Evolutionary conservation across 2,329 filamentous ascomycete genomes (phyloP).

Genomic region (Amphichorda felina): DNA sequence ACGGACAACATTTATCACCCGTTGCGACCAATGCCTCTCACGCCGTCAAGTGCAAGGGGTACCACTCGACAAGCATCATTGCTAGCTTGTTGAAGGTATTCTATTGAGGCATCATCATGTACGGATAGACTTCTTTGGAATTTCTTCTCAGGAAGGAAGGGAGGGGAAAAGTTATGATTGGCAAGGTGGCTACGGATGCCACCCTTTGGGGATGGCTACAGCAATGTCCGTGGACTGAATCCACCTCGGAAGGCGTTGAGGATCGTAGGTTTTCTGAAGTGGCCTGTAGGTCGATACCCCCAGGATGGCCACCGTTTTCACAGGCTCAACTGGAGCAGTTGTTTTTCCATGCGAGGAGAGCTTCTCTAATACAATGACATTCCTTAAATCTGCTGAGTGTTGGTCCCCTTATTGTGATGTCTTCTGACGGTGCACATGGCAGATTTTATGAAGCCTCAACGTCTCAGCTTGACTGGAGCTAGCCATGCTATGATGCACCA

Average conservation of each 20-base stretch:
- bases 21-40: not conserved
- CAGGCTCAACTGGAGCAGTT: constrained; percentile 15
- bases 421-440: too few species aligned
- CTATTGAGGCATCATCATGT: constrained; percentile 5
- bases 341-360: not conserved
- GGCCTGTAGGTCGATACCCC: constrained; percentile 30
- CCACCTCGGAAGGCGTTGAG: constrained; percentile 26
- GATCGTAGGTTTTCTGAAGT: constrained; percentile 24
- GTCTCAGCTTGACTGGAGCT: too few species aligned
- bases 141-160: constrained; percentile 20
- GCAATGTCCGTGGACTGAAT: constrained; percentile 9
- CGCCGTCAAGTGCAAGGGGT: not conserved
- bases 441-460: too few species aligned
- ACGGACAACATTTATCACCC: constrained; percentile 1
- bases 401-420: too few species aligned
- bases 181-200: constrained; percentile 9
- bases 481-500: too few species aligned
- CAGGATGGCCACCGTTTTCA: constrained; percentile 14
- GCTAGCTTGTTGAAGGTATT: too few species aligned
- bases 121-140: constrained; percentile 29
- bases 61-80: not conserved
- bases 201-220: not conserved
- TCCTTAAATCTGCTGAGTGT: not conserved
- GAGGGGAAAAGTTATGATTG: constrained; percentile 21
- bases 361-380: not conserved